Evolutionary conservation across 2,329 filamentous ascomycete genomes (phyloP).

Genomic region (Paecilomyces formosus): DNA sequence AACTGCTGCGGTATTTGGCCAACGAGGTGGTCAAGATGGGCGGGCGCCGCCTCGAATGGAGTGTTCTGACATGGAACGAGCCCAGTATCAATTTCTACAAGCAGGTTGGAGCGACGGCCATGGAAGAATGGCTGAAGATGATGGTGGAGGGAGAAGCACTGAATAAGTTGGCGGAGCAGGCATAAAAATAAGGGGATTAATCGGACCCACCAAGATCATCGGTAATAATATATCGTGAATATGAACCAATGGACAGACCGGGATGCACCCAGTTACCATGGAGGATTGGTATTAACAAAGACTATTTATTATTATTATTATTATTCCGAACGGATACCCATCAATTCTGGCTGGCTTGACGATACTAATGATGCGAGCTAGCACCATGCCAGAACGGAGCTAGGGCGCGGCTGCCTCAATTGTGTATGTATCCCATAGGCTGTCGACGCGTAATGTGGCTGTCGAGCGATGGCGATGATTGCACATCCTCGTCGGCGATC

Average conservation of each 20-base stretch:
- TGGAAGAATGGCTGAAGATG: conserved; percentile 45
- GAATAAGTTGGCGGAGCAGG: conserved; percentile 28
- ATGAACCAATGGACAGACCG: too few species aligned
- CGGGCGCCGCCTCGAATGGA: conserved; percentile 79
- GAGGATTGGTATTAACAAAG: too few species aligned
- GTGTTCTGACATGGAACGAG: conserved; percentile 86
- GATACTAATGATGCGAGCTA: background rate
- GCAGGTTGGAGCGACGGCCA: conserved; percentile 35
- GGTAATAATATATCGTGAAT: too few species aligned
- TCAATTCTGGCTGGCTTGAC: background rate
- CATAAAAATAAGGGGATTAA: too few species aligned
- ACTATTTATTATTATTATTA: too few species aligned
- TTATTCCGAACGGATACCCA: background rate
- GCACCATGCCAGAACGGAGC: background rate
- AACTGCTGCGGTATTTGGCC: conserved; percentile 68
- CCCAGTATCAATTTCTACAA: conserved; percentile 81
- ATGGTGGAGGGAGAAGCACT: conserved; percentile 41
- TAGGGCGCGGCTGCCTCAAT: background rate
- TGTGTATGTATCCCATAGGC: background rate
- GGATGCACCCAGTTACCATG: too few species aligned
- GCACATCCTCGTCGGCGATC: background rate
- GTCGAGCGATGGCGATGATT: background rate
- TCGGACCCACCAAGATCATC: too few species aligned
- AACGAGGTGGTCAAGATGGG: conserved; percentile 65
- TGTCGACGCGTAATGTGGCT: background rate